Evolutionary conservation across 257 asterid genomes (phyloP), one percentile per base, ranked within the genome.

Genomic region (Solanum piurae): DNA sequence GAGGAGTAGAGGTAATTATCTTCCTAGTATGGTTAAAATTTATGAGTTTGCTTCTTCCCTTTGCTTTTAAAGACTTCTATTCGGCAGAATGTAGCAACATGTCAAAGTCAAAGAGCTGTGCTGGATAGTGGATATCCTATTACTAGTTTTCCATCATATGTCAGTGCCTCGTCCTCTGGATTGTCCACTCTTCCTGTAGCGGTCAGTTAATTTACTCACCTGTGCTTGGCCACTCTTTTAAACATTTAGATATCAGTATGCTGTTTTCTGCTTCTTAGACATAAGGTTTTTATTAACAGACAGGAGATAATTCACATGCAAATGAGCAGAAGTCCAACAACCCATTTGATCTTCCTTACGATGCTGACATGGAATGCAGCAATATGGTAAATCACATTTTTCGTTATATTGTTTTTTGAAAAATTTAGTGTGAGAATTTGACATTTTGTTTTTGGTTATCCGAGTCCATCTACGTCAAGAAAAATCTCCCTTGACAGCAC

Each of bases 331-430:
- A 90, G 89, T 91, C 94, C 86, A 86, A 80, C 87, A 96, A 96
- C 91, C 99, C 98, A 83, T 96, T 96, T 92, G 98, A 96, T 91
- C 92, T 94, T 80, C 97, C 98, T 44, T 92, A 75, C 87, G 97
- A 94, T 90, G 87, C 94, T 84, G 90, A 87, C 89, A 83, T 88
- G 86, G 96, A 93, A 92, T 83, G 93, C 84, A 92, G 88, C 79
- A 82, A 90, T 88, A 89, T 66, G 94, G 99, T 96, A 94, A 44
- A 92, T 84, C 80, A 80, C 86, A 27, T 79, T 36, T 87, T 46
- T 29, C 10, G 2, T 80, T 27, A 46, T 80, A 27, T 27, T 80
- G 16, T 80, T 80, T 44, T 80, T 68, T 80, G 85, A 80, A 80
- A 79, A 44, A 25, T 80, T 9, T 80, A 46, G 66, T 46, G 64